Conservation (phyloP, 352 stramenopile species). For the Elongisporangium prolatum region DNA sequence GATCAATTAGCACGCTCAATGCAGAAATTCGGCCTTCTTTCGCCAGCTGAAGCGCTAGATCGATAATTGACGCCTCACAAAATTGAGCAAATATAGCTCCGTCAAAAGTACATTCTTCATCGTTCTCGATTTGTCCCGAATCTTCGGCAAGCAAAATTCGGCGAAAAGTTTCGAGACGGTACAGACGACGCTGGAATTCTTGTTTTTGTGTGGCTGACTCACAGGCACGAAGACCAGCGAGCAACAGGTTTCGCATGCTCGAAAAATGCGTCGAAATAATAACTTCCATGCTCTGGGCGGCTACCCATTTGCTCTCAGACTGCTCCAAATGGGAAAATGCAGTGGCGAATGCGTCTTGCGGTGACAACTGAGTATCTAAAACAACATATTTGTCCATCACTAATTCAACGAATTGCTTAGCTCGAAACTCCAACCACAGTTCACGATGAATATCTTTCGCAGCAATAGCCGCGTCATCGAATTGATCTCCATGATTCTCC, state of each 20-base stretch:
- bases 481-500: neutral
- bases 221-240: conserved; percentile 29
- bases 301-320: conserved; percentile 25
- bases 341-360: neutral
- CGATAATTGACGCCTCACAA: conserved; percentile 24
- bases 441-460: neutral
- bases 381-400: neutral
- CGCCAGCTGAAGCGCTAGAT: conserved; percentile 38
- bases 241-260: conserved; percentile 63
- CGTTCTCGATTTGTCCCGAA: conserved; percentile 6
- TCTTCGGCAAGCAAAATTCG: conserved; percentile 28
- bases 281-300: conserved; percentile 34
- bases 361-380: neutral
- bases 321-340: neutral
- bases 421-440: neutral
- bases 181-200: conserved; percentile 24
- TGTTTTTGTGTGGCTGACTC: conserved; percentile 6
- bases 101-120: conserved; percentile 26
- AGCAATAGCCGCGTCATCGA: neutral
- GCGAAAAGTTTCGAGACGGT: conserved; percentile 47
- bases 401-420: neutral
- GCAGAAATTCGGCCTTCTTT: conserved; percentile 39
- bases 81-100: conserved; percentile 20
- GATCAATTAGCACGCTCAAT: conserved; percentile 36
- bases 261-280: conserved; percentile 31